Evolutionary conservation across 768 basidiomycete genomes (phyloP), one percentile per base, ranked within the genome.

Genomic region (Lenzites betulinus): DNA sequence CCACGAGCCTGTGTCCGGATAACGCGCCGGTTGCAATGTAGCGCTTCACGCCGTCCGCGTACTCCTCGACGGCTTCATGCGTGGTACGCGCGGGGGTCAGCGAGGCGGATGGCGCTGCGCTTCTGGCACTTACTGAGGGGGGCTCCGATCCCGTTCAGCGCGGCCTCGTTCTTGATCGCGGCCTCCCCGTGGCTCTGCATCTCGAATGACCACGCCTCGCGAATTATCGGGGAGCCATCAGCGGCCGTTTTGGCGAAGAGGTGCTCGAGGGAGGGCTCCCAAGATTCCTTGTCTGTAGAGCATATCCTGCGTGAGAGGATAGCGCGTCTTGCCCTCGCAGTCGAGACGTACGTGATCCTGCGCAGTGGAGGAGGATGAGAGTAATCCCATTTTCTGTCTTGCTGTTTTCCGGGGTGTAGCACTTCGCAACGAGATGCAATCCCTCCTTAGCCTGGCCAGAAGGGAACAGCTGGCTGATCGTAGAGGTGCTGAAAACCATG

Each of bases 201-300:
- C 35, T 64, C 63, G 39, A 64, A 58, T 11, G 63, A 22, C 63
- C 63, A 64, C 18, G 51, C 54, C 50, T 64, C 63, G 33, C 63
- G 63, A 7, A 64, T 36, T 3, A 50, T 20, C 9, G 2, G 15
- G 7, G 7, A 7, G 35, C 30, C 49, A 11, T 26, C 8, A 1
- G 6, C 28, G 11, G 35, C 9, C 5, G 26, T 42, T 3, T 5
- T 39, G n/a, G 25, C 4, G 18, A 60, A 15, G 12, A 64, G 26
- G 7, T 16, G 0, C 33, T 47, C 26, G 42, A 60, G 25, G 1
- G 47, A 53, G 1, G 58, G 58, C 46, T 60, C 63, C 62, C 62
- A 64, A 2, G 28, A 8, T 43, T 64, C 62, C 50, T 64, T 64
- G 50, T 64, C 62, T 64, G 49, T 20, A 16, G 7, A 22, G 25